Conservation (phyloP, 108 stramenopile species). For the Pseudonitzschia delicatissima region DNA sequence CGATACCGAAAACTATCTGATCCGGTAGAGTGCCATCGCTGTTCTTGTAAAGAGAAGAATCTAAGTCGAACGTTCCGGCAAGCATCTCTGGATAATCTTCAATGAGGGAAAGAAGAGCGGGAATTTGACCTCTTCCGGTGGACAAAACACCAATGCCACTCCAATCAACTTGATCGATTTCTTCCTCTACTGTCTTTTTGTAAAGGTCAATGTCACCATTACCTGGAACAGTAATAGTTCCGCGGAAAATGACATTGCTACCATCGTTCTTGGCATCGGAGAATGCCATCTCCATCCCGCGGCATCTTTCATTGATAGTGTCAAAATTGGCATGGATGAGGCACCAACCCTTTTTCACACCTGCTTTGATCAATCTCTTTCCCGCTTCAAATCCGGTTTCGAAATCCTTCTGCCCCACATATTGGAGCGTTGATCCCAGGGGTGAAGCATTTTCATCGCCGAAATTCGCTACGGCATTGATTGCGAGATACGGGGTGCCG, state of each 20-base stretch:
- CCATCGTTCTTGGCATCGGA: neutral
- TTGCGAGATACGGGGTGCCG: neutral
- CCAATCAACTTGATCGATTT: neutral
- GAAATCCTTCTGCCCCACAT: constrained; percentile 1
- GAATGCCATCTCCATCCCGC: constrained; percentile 4
- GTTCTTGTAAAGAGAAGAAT: neutral
- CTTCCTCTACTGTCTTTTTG: neutral
- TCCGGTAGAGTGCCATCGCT: neutral
- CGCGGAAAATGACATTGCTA: neutral
- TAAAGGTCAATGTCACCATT: neutral
- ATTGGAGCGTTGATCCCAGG: neutral
- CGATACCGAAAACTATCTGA: constrained; percentile 4
- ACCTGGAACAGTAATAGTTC: neutral
- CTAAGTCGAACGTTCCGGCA: neutral
- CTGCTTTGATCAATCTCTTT: neutral
- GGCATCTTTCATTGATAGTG: neutral
- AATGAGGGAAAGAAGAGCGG: neutral
- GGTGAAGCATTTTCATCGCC: neutral
- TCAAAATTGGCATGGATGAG: constrained; percentile 1
- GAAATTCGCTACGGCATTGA: neutral
- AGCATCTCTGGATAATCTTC: neutral
- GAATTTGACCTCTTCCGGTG: neutral
- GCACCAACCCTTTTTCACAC: constrained; percentile 5
- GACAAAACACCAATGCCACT: neutral
- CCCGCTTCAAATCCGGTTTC: neutral